Conservation (phyloP, 805 yeast genomes). For the Candida lessepsii region DNA sequence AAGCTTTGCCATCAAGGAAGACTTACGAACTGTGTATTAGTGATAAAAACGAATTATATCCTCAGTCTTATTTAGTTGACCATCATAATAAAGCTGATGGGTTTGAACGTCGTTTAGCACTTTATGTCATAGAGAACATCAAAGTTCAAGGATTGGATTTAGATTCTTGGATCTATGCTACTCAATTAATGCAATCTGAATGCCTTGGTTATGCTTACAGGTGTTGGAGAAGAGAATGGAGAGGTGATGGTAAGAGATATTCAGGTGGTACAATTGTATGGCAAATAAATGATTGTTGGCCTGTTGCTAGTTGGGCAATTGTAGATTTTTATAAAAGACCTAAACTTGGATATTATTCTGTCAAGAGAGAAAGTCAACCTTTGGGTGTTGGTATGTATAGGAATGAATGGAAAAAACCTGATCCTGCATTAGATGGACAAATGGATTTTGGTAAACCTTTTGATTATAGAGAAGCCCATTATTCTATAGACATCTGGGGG, state of each 20-base stretch:
- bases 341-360: constrained; percentile 47
- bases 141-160: constrained; percentile 33
- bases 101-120: constrained; percentile 42
- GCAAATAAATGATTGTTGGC: constrained; percentile 58
- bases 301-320: constrained; percentile 51
- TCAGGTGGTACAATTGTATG: constrained; percentile 50
- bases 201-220: constrained; percentile 47
- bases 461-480: constrained; percentile 25
- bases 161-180: constrained; percentile 30
- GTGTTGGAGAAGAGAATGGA: constrained; percentile 50
- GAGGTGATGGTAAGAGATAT: constrained; percentile 25
- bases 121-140: constrained; percentile 47
- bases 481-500: constrained; percentile 42
- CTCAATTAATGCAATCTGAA: constrained; percentile 53
- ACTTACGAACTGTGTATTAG: constrained; percentile 39
- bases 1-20: constrained; percentile 39
- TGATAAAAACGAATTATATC: constrained; percentile 37
- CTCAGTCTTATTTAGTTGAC: constrained; percentile 45
- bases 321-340: constrained; percentile 43
- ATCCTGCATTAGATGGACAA: constrained; percentile 7
- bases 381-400: constrained; percentile 36
- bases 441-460: constrained; percentile 18
- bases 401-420: constrained; percentile 12
- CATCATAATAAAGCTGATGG: constrained; percentile 48
- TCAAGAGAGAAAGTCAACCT: constrained; percentile 42